These are phyloP conservation scores for Phalaenopsis aphrodite DNA, from an alignment of 106 monocot genomes.

Conservation along the genomic window DNA sequence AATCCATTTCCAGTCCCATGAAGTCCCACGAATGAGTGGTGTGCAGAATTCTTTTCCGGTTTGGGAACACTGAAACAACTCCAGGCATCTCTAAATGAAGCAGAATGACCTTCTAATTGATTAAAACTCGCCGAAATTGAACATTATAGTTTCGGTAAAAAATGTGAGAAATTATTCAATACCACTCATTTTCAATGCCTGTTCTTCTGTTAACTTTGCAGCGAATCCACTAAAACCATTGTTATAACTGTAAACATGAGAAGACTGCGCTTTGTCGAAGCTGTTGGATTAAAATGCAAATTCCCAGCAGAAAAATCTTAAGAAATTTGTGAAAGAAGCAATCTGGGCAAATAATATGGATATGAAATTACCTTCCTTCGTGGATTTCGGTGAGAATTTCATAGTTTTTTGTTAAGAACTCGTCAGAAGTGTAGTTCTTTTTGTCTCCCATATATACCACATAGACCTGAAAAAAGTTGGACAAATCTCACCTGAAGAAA, in stretches of 20 bases:
- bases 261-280: slow-evolving; percentile 44
- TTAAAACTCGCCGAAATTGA: background rate
- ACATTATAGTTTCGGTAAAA: background rate
- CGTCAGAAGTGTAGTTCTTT: slow-evolving; percentile 28
- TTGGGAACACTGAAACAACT: slow-evolving; percentile 80
- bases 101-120: background rate
- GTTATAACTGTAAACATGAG: slow-evolving; percentile 77
- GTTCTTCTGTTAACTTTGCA: slow-evolving; percentile 64
- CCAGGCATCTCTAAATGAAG: slow-evolving; percentile 50
- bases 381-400: slow-evolving; percentile 74
- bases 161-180: background rate
- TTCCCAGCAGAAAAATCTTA: background rate
- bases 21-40: slow-evolving; percentile 98
- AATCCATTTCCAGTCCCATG: slow-evolving; percentile 62
- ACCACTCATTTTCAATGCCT: slow-evolving; percentile 65
- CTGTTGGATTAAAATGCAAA: slow-evolving; percentile 24
- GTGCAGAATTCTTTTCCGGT: slow-evolving; percentile 55
- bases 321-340: background rate
- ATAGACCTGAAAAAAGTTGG: slow-evolving; percentile 41
- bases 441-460: slow-evolving; percentile 84
- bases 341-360: background rate
- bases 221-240: slow-evolving; percentile 83
- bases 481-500: background rate
- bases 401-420: slow-evolving; percentile 42
- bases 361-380: slow-evolving; percentile 52